These are phyloP conservation scores for Fusarium secorum DNA, from an alignment of 2,329 filamentous ascomycete genomes.

Conservation along the genomic window DNA sequence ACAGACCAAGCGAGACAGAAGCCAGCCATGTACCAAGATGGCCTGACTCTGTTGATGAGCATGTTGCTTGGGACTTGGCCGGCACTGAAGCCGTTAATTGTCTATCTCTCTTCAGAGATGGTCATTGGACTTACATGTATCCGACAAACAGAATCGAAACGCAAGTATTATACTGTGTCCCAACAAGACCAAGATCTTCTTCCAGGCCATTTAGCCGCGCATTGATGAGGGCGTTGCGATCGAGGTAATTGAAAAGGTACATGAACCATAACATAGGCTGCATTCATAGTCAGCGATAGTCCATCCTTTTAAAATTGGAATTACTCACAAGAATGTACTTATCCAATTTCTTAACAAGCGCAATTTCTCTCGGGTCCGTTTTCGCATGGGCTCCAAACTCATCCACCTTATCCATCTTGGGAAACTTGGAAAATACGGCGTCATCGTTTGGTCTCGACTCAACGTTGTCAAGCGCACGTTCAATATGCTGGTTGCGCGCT, in stretches of 20 bases:
- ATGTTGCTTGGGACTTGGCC: constrained; percentile 51
- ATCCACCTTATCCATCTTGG: constrained; percentile 32
- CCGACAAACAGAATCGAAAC: constrained; percentile 50
- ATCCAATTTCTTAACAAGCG: constrained; percentile 31
- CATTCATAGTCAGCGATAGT: no score
- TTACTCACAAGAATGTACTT: constrained; percentile 28
- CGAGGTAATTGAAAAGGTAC: constrained; percentile 54
- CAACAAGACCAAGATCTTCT: constrained; percentile 57
- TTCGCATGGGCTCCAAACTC: constrained; percentile 34
- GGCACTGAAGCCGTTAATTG: not conserved
- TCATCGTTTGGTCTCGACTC: constrained; percentile 21
- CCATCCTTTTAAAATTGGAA: no score
- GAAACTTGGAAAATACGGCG: constrained; percentile 21
- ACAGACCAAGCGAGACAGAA: constrained; percentile 51
- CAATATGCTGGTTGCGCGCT: constrained; percentile 15
- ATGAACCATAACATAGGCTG: constrained; percentile 48
- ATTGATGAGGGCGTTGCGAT: constrained; percentile 64
- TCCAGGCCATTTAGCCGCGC: constrained; percentile 63
- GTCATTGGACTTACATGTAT: constrained; percentile 34
- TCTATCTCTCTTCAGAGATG: no score
- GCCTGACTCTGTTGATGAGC: constrained; percentile 51
- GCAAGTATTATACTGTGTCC: constrained; percentile 46
- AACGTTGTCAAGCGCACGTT: not conserved
- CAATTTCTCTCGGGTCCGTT: constrained; percentile 32
- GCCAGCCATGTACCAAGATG: constrained; percentile 51